Percentiles rank a stretch among this genome's conserved stretches.
Evolutionary conservation across 768 basidiomycete genomes (phyloP).

Genomic region (Omphalotus guepiniiformis): DNA sequence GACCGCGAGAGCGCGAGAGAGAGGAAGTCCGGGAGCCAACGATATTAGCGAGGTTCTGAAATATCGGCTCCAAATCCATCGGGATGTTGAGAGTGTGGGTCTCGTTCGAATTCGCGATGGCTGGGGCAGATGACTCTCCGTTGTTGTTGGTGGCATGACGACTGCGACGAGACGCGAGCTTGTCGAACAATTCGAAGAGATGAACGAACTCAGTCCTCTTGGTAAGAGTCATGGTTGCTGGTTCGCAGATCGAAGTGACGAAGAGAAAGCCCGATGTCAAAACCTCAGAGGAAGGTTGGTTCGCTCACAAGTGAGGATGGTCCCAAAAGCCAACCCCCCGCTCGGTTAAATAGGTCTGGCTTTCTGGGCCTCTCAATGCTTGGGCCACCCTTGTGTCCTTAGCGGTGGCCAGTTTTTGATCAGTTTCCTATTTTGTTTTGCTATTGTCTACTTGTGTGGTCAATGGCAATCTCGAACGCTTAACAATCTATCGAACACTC

Average conservation of each 20-base stretch:
- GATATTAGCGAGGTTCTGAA: conserved; percentile 23
- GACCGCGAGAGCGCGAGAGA: neutral
- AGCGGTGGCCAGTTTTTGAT: neutral
- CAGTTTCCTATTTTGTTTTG: too few relatives aligned
- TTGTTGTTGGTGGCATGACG: conserved; percentile 18
- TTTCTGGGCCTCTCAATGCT: neutral
- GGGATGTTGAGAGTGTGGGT: conserved; percentile 28
- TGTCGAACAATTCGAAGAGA: conserved; percentile 52
- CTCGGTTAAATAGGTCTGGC: neutral
- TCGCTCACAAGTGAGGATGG: neutral
- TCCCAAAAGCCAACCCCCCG: neutral
- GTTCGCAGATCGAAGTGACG: too few relatives aligned
- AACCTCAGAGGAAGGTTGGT: neutral
- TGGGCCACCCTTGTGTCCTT: neutral
- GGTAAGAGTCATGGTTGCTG: conserved; percentile 14
- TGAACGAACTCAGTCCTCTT: conserved; percentile 49
- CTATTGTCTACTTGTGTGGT: too few relatives aligned
- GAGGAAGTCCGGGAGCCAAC: conserved; percentile 11
- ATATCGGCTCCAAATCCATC: conserved; percentile 28
- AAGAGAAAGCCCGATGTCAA: neutral
- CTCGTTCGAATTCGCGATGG: conserved; percentile 14
- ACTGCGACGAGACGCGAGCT: conserved; percentile 42
- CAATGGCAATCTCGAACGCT: neutral
- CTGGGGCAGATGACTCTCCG: conserved; percentile 18
- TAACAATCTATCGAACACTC: too few relatives aligned